Percentiles rank a stretch among this genome's conserved stretches.
These are phyloP conservation scores for Verticillium albo-atrum DNA, from an alignment of 2,329 filamentous ascomycete genomes.

Conservation along the genomic window DNA sequence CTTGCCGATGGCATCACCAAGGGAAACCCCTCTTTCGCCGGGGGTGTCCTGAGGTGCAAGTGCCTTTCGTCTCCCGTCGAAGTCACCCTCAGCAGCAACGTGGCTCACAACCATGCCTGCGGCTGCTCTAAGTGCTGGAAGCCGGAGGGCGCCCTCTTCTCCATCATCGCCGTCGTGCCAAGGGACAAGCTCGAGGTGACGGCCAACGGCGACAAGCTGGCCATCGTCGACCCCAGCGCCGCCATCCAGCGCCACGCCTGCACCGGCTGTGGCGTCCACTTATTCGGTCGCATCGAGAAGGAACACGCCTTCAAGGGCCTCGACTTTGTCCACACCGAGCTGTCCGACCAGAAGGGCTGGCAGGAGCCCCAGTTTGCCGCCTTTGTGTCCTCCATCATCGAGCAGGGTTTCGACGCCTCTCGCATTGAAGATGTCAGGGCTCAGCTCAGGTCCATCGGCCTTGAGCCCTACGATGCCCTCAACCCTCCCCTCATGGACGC, in stretches of 20 bases:
- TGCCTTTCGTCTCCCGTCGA: slow-evolving; percentile 53
- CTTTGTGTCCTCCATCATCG: slow-evolving; percentile 64
- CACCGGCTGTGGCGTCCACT: slow-evolving; percentile 54
- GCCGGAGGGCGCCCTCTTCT: slow-evolving; percentile 58
- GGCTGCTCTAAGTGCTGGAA: slow-evolving; percentile 73
- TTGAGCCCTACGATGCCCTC: slow-evolving; percentile 60
- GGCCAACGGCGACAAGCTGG: slow-evolving; percentile 53
- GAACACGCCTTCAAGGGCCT: slow-evolving; percentile 64
- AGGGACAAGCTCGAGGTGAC: slow-evolving; percentile 49
- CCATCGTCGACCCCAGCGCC: slow-evolving; percentile 49
- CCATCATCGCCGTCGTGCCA: slow-evolving; percentile 58
- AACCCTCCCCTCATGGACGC: slow-evolving; percentile 60
- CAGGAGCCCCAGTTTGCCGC: slow-evolving; percentile 68
- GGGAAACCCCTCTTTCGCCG: slow-evolving; percentile 48
- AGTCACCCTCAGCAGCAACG: slow-evolving; percentile 52
- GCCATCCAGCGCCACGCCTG: slow-evolving; percentile 59
- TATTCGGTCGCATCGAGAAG: slow-evolving; percentile 61
- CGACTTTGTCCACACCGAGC: slow-evolving; percentile 64
- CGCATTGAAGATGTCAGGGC: slow-evolving; percentile 50
- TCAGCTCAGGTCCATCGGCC: slow-evolving; percentile 47
- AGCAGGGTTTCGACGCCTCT: slow-evolving; percentile 57
- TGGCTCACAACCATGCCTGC: slow-evolving; percentile 66
- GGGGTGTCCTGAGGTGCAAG: slow-evolving; percentile 59
- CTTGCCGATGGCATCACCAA: slow-evolving; percentile 58
- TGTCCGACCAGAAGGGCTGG: slow-evolving; percentile 59